A percentile compares a stretch with the other conserved stretches of the same genome.
These are phyloP conservation scores for Boletus rufocinnamomeus DNA, from an alignment of 768 basidiomycete species.

Conservation along the genomic window DNA sequence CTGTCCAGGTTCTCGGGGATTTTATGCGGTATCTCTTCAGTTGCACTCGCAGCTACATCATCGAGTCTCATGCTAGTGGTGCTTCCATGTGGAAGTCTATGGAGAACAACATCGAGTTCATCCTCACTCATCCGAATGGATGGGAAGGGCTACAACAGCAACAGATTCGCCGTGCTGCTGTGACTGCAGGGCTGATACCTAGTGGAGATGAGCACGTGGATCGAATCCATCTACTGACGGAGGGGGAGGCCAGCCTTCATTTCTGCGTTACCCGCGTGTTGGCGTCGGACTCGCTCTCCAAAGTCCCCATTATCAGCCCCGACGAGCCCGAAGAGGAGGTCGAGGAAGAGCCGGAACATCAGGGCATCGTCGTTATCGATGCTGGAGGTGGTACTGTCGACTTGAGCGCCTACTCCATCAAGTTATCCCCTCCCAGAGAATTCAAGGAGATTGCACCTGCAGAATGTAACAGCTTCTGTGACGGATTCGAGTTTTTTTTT, in stretches of 20 bases:
- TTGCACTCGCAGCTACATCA: constrained; percentile 27
- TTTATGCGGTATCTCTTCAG: constrained; percentile 32
- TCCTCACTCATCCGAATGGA: constrained; percentile 36
- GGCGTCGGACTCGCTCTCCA: constrained; percentile 31
- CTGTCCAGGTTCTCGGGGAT: constrained; percentile 26
- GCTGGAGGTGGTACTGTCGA: too few species aligned
- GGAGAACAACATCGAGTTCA: constrained; percentile 24
- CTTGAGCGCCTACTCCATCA: too few species aligned
- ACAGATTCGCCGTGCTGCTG: constrained; percentile 30
- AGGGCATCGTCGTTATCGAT: too few species aligned
- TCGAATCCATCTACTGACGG: constrained; percentile 30
- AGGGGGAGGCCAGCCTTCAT: constrained; percentile 31
- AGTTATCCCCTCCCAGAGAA: too few species aligned
- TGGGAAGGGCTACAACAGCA: constrained; percentile 35
- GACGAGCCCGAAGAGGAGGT: too few species aligned
- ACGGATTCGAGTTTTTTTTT: too few species aligned
- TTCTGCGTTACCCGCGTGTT: constrained; percentile 48
- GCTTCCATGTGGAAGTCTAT: constrained; percentile 28
- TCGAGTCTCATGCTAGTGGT: constrained; percentile 32
- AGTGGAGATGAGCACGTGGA: constrained; percentile 10
- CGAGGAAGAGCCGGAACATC: too few species aligned
- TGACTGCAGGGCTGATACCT: constrained; percentile 27
- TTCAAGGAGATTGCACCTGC: too few species aligned
- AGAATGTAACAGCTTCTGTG: too few species aligned
- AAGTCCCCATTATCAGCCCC: background rate